These are phyloP conservation scores for Ophiocordyceps sinensis DNA, from an alignment of 2,329 filamentous ascomycete species.

Conservation along the genomic window DNA sequence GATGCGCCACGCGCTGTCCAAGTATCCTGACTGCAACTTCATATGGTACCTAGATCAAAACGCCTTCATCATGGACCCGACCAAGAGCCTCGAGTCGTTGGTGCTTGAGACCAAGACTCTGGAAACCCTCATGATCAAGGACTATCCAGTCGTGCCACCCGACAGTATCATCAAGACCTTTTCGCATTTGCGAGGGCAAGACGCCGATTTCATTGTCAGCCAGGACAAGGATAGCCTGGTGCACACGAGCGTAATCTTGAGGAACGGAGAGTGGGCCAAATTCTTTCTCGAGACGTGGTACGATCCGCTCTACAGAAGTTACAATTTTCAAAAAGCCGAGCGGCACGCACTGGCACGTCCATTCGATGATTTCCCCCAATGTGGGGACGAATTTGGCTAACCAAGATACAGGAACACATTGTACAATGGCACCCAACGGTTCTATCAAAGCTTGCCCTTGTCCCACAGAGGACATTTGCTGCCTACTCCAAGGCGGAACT, in stretches of 20 bases:
- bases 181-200: conserved; percentile 57
- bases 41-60: conserved; percentile 82
- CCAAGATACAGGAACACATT: conserved; percentile 54
- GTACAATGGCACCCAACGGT: conserved; percentile 96
- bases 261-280: conserved; percentile 77
- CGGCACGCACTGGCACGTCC: conserved; percentile 67
- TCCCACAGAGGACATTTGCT: conserved; percentile 78
- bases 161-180: conserved; percentile 97
- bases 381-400: conserved; percentile 11
- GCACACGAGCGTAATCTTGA: conserved; percentile 63
- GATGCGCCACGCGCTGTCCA: conserved; percentile 74
- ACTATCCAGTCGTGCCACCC: conserved; percentile 78
- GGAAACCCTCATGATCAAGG: conserved; percentile 68
- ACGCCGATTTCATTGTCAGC: conserved; percentile 69
- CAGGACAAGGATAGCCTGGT: conserved; percentile 74
- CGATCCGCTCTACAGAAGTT: conserved; percentile 81
- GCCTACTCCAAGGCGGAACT: conserved; percentile 48
- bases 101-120: conserved; percentile 54
- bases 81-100: conserved; percentile 52
- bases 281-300: conserved; percentile 95
- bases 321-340: conserved; percentile 95
- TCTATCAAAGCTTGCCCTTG: conserved; percentile 71
- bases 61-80: conserved; percentile 77
- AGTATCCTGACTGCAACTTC: conserved; percentile 61
- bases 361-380: neutral